Base-by-base conservation (phyloP, 345 rosid species). In the Erysimum cheiranthoides region DNA sequence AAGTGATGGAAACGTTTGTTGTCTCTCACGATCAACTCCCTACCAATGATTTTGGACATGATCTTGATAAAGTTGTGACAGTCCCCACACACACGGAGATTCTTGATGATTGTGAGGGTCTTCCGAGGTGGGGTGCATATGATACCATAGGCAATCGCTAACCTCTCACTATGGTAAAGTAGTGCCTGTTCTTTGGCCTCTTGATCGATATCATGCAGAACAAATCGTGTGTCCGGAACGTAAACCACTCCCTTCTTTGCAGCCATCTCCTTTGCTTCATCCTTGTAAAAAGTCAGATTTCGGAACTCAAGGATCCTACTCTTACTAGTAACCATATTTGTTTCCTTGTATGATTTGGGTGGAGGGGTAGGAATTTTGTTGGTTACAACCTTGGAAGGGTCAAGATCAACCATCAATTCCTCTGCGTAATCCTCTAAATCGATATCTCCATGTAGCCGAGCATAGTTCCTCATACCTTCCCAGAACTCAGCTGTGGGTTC, bases 61-160 rank as follows among this genome's bases (percentile, higher is more conserved):
- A 90, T 88, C 85, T 90, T 90, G 81, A 90, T 90, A 62, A 89
- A 90, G 79, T 90, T 90, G 78, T 90, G 93, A 82, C 93, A 88
- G 46, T 90, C 91, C 10, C 80, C 88, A 7, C 93, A 90, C 5
- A 90, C 91, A 17, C 93, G 88, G 3, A 90, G 93, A 61, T 90
- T 90, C 83, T 90, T 90, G 71, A 88, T 90, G 82, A 90, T 87
- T 63, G 87, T 84, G 30, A 88, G 82, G n/a, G 88, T 72, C 36
- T 84, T 82, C 76, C 96, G 75, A 2, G 91, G 86, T 0, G 93
- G 93, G 4, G 96, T 90, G 59, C 86, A 83, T 61, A 90, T 90
- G 8, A 90, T 86, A 66, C 96, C 96, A 53, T 82, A 90, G 11
- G 96, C 96, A 80, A 90, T 90, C 27, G 96, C 91, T 85, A 90